Evolutionary conservation across 257 asterid genomes (phyloP), one percentile per base, ranked within the genome.

Genomic region (Lantana camara): DNA sequence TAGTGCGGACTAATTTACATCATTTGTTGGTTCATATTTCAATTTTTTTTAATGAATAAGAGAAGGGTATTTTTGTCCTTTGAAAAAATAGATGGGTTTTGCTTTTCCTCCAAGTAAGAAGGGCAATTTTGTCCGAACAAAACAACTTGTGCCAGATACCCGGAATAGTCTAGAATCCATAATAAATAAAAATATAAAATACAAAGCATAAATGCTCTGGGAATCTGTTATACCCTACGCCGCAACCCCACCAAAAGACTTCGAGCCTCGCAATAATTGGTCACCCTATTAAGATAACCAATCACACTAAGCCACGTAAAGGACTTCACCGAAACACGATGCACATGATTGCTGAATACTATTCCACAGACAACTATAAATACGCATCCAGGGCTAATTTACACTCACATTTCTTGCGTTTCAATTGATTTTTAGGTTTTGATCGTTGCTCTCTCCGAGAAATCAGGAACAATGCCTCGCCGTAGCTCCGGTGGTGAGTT

Each of bases 401-500:
- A 2, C 67, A 1, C 5, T 14, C 17, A 27, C 34, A 4, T 8
- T n/a, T 13, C 3, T 13, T 12, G 9, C 44, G 10, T 10, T 51
- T 51, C 15, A 41, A 9, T 20, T 30, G 42, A 57, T 60, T 41
- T 47, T 57, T 58, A 60, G 75, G 60, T 44, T 77, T 67, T 48
- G 47, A 11, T 30, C 66, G 17, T 30, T 48, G 22, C 53, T 1
- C 8, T 30, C 20, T 52, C 34, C 57, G 2, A n/a, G 21, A 42
- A 48, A 48, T 8, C 53, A 10, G 14, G 23, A 48, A 21, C 5
- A 73, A 83, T 89, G 95, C 69, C 94, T 84, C 89, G 95, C 75
- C 94, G 91, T 50, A 88, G 95, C 84, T 79, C 93, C 42, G 89
- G 93, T 77, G 86, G 81, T 72, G 48, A 72, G 70, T 68, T 13